Evolutionary conservation across 352 stramenopile genomes (phyloP).

Genomic region (Saprolegnia parasitica): DNA sequence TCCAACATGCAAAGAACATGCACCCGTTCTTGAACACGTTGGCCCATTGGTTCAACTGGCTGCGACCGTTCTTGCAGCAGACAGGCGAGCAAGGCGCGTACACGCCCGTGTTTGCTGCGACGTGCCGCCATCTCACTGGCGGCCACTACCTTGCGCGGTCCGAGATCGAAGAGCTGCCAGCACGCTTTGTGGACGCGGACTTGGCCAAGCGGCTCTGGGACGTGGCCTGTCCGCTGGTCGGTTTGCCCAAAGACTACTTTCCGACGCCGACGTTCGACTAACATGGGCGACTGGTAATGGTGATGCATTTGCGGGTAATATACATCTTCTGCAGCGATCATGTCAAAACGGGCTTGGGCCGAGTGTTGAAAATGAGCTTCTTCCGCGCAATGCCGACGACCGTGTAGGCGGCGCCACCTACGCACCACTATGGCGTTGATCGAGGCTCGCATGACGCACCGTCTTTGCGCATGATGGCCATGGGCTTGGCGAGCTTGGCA

Average conservation of each 20-base stretch:
- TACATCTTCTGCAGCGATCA: background rate
- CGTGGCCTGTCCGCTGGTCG: slow-evolving; percentile 5
- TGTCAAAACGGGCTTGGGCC: slow-evolving; percentile 60
- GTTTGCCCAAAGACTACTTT: background rate
- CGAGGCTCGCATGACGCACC: background rate
- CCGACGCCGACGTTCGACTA: background rate
- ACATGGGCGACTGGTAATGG: background rate
- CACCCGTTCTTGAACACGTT: slow-evolving; percentile 6
- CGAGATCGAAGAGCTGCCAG: slow-evolving; percentile 10
- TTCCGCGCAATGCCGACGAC: slow-evolving; percentile 79
- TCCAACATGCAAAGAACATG: slow-evolving; percentile 29
- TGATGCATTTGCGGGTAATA: background rate
- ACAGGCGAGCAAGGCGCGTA: slow-evolving; percentile 19
- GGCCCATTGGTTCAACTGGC: slow-evolving; percentile 5
- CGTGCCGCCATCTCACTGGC: background rate
- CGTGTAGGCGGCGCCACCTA: slow-evolving; percentile 42
- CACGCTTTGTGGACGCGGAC: slow-evolving; percentile 6
- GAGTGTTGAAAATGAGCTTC: slow-evolving; percentile 64
- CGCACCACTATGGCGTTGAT: background rate
- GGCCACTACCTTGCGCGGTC: slow-evolving; percentile 22
- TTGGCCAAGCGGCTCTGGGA: slow-evolving; percentile 22
- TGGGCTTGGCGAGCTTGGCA: slow-evolving; percentile 58
- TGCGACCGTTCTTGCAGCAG: slow-evolving; percentile 15
- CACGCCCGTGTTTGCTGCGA: slow-evolving; percentile 28
- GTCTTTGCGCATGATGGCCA: slow-evolving; percentile 55